phyloP scores from a whole-genome alignment of 805 yeast species.

The Cyberlindnera galapagoensis region DNA sequence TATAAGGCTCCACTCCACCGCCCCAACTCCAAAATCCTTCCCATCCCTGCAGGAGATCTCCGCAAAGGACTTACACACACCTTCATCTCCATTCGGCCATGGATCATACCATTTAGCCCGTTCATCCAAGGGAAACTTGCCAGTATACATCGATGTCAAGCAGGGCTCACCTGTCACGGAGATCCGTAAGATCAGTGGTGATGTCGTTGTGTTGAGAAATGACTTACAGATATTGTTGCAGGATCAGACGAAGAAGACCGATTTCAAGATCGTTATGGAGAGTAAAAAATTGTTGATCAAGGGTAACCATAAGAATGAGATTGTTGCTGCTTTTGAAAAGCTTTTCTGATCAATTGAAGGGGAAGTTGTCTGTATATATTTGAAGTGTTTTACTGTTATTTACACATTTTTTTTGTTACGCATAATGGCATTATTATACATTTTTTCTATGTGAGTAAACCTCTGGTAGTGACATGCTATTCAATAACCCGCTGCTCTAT shows the following conservation, averaged over 20 bases:
- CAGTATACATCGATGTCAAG: constrained; percentile 70
- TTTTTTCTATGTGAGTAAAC: no score
- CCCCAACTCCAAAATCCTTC: constrained; percentile 13
- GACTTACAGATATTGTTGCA: constrained; percentile 54
- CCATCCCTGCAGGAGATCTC: constrained; percentile 27
- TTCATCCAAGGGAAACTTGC: constrained; percentile 62
- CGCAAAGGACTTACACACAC: constrained; percentile 22
- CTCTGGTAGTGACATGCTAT: no score
- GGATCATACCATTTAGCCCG: constrained; percentile 34
- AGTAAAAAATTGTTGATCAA: constrained; percentile 39
- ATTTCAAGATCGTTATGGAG: constrained; percentile 42
- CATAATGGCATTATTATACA: no score
- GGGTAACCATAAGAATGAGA: constrained; percentile 19
- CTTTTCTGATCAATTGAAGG: constrained; percentile 15
- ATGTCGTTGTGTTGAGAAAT: constrained; percentile 53
- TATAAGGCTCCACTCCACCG: constrained; percentile 3
- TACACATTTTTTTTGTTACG: no score
- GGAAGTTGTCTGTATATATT: no score
- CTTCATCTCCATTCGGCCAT: constrained; percentile 20
- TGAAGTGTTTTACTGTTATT: no score
- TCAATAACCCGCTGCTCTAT: no score
- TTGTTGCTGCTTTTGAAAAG: constrained; percentile 12
- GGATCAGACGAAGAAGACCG: constrained; percentile 36
- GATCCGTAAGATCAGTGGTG: constrained; percentile 65
- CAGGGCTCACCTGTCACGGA: constrained; percentile 64